Evolutionary conservation across 352 stramenopile genomes (phyloP), one percentile per base, ranked within the genome.

Genomic region (Pythium grandisporangium): DNA sequence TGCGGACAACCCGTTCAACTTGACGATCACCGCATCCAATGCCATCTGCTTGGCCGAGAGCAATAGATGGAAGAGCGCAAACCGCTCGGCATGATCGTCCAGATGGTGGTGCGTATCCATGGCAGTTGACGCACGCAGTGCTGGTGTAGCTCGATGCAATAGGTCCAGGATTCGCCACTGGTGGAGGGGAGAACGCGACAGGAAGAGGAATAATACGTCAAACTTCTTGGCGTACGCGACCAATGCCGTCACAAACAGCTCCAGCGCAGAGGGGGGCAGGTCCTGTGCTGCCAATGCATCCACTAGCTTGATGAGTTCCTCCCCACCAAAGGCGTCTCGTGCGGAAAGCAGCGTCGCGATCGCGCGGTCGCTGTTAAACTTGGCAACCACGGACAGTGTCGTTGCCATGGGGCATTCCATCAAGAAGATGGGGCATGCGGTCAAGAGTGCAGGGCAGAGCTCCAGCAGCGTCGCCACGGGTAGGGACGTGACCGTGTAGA

Each of bases 371-470:
- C 37, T 63, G 23, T 75, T 72, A 44, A 86, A 80, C 38, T 78
- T 84, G 2, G 48, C 29, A 13, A 78, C 64, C 1, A 84, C 19
- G 14, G 57, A 72, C 24, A 75, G 61, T 25, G 73, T 51, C 16
- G 70, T 66, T 23, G 72, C 66, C 4, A 61, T 71, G 0, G 72
- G 64, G 25, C 83, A 80, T 37, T 77, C 66, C 21, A 59, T 41
- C 5, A 85, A 39, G 1, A 85, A 26, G 21, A 65, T 21, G 0
- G 62, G 25, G 4, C 81, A 37, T 17, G 67, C 41, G 0, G 30
- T 17, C 2, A 39, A 51, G 29, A 82, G 54, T 0, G 48, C 33
- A 1, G 43, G 38, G 23, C 73, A 63, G 1, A 85, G 30, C 21
- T 70, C 66, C 22, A 85, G 43, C 6, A 76, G 49, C 23, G 55